Base-by-base conservation (phyloP, 371 early-diverging fungal species). In the Lichtheimia ornata region DNA sequence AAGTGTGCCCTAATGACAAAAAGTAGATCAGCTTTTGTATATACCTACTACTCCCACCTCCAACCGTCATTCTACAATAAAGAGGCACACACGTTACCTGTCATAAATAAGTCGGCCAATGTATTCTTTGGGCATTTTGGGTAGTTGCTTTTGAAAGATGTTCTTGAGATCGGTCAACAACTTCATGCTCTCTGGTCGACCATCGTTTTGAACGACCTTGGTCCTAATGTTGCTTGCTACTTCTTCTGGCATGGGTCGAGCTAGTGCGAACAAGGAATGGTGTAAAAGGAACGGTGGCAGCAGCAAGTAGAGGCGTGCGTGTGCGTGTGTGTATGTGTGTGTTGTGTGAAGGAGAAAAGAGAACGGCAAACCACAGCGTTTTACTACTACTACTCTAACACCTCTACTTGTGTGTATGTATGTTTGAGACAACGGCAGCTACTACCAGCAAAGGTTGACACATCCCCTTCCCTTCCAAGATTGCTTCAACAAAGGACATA, bases 91-190 rank as follows among this genome's bases (percentile, higher is more conserved):
- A 12, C 47, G 15, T 17, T 84, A 91, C 86, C 84, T 64, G 70
- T 99, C 99, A 74, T 97, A 99, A 0, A 99, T 97, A 18, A 99
- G 87, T 17, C 97, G 84, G 0, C 97, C 89, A 63, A 99, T 99
- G 67, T 99, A 99, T 64, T 99, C 99, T 69, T 92, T 91, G 13
- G 99, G 99, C 99, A 99, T 99, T 62, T 98, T 99, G 12, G 99
- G 99, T 53, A 99, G 81, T 73, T 99, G 99, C 61, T 92, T 94
- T 72, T 97, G 97, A 74, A 99, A 98, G 43, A 99, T 89, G 69
- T 91, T 93, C 74, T 98, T 98, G 56, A 99, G 80, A 25, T 94
- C 94, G 0, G 98, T 93, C 59, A 99, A 80, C 25, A 95, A 72
- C 7, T 92, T 90, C 89, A 95, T 90, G 45, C 87, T 88, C 41